These are phyloP conservation scores for Ambrosiella cleistominuta DNA, from an alignment of 2,329 filamentous ascomycete genomes.

Conservation along the genomic window DNA sequence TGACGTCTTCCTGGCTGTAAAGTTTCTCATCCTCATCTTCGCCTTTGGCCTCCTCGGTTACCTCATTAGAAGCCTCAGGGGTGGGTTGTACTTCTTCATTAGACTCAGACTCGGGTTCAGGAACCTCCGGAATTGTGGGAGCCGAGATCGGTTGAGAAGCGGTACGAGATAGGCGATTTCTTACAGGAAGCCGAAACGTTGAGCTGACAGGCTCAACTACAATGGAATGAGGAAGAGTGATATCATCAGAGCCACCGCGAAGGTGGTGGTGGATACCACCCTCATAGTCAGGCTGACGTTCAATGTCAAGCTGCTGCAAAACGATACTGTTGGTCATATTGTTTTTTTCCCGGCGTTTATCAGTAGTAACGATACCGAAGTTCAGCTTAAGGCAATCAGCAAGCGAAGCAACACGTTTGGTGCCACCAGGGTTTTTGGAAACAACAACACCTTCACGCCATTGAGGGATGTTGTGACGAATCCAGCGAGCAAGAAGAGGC, in stretches of 20 bases:
- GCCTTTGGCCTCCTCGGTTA: slow-evolving; percentile 19
- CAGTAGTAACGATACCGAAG: slow-evolving; percentile 89
- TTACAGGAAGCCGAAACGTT: neutral
- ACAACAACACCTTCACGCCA: slow-evolving; percentile 92
- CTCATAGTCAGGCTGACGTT: slow-evolving; percentile 28
- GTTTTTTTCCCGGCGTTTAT: slow-evolving; percentile 45
- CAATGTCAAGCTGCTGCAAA: slow-evolving; percentile 47
- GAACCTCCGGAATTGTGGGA: slow-evolving; percentile 8
- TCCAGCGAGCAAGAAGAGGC: slow-evolving; percentile 89
- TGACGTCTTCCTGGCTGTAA: slow-evolving; percentile 71
- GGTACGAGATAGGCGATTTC: slow-evolving; percentile 2
- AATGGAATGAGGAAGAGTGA: slow-evolving; percentile 1
- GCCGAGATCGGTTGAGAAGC: slow-evolving; percentile 4
- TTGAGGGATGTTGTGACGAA: slow-evolving; percentile 66
- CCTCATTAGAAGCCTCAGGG: neutral
- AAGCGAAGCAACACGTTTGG: slow-evolving; percentile 88
- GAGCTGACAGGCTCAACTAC: slow-evolving; percentile 11
- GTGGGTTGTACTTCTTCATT: neutral
- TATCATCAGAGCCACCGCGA: slow-evolving; percentile 8
- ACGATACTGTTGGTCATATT: slow-evolving; percentile 65
- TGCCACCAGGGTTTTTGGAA: slow-evolving; percentile 94
- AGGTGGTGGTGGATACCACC: slow-evolving; percentile 13
- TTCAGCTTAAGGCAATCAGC: slow-evolving; percentile 93
- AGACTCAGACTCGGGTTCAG: slow-evolving; percentile 4
- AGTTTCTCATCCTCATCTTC: slow-evolving; percentile 48